Percentiles rank a stretch among this genome's conserved stretches.
Conservation (phyloP, 192 early-diverging fungal genomes). For the Helicostylum pulchrum region DNA sequence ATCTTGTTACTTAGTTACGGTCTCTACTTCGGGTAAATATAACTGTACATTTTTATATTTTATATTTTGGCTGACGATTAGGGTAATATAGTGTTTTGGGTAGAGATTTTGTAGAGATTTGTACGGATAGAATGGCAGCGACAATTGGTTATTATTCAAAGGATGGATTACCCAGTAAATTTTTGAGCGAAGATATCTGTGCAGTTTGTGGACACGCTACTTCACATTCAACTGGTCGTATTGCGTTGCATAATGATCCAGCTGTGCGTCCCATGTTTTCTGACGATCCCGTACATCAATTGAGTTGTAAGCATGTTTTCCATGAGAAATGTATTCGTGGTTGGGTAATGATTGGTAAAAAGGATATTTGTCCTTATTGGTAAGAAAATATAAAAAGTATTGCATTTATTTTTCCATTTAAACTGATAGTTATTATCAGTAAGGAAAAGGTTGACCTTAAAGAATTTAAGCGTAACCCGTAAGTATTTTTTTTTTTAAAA, state of each 20-base stretch:
- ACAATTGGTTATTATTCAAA: constrained; percentile 61
- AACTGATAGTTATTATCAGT: constrained; percentile 28
- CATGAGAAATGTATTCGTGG: constrained; percentile 65
- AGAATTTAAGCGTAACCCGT: constrained; percentile 60
- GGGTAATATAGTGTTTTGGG: constrained; percentile 54
- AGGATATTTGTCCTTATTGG: constrained; percentile 64
- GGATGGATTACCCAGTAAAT: constrained; percentile 57
- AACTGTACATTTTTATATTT: background rate
- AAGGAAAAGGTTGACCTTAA: constrained; percentile 64
- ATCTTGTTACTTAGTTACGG: constrained; percentile 54
- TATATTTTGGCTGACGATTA: background rate
- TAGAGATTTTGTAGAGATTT: constrained; percentile 62
- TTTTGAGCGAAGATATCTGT: constrained; percentile 50
- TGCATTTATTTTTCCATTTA: background rate
- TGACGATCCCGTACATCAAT: constrained; percentile 36
- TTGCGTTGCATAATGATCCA: constrained; percentile 30
- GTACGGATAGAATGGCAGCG: constrained; percentile 59
- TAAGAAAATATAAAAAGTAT: constrained; percentile 12
- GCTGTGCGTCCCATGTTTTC: constrained; percentile 19
- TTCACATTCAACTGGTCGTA: constrained; percentile 30
- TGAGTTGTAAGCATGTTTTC: constrained; percentile 54
- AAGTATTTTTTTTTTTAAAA: constrained; percentile 28
- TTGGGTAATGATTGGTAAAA: constrained; percentile 63
- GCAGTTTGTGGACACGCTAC: constrained; percentile 56
- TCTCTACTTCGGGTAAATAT: constrained; percentile 58